Evolutionary conservation across 495 filamentous ascomycete genomes (phyloP).

Genomic region (Penicillium waksmanii): DNA sequence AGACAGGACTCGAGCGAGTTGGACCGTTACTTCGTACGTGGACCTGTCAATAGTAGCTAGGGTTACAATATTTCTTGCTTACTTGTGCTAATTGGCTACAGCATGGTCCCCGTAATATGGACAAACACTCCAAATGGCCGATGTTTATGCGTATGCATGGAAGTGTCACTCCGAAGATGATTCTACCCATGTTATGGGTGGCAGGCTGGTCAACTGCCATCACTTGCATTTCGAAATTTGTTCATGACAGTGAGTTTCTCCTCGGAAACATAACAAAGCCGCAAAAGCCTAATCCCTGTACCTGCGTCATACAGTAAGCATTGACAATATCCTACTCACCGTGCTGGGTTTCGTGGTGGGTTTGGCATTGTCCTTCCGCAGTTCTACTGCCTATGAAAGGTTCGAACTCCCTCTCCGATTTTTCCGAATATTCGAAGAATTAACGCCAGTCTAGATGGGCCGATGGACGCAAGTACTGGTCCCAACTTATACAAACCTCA

Average conservation of each 20-base stretch:
- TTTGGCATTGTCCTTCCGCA: constrained; percentile 80
- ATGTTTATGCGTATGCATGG: constrained; percentile 80
- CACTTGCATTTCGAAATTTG: constrained; percentile 61
- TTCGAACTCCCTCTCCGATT: constrained; percentile 23
- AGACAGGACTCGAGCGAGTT: constrained; percentile 42
- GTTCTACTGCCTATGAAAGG: constrained; percentile 84
- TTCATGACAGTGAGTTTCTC: constrained; percentile 49
- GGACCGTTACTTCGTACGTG: constrained; percentile 51
- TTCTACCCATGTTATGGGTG: constrained; percentile 70
- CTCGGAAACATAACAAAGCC: not conserved
- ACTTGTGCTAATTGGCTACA: constrained; percentile 13
- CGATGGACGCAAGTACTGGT: constrained; percentile 79
- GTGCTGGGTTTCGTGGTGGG: constrained; percentile 90
- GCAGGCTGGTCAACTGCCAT: constrained; percentile 71
- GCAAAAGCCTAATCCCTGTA: constrained; percentile 5
- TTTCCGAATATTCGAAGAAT: not conserved
- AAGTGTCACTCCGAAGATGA: constrained; percentile 79
- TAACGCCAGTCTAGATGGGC: constrained; percentile 51
- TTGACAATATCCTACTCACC: constrained; percentile 74
- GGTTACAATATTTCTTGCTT: no score
- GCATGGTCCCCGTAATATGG: constrained; percentile 67
- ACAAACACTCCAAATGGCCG: constrained; percentile 81
- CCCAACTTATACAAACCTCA: constrained; percentile 68
- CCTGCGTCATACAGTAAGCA: constrained; percentile 42
- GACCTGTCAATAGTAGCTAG: no score